phyloP scores from a whole-genome alignment of 345 rosid genomes.

The Pseudoturritis turrita region DNA sequence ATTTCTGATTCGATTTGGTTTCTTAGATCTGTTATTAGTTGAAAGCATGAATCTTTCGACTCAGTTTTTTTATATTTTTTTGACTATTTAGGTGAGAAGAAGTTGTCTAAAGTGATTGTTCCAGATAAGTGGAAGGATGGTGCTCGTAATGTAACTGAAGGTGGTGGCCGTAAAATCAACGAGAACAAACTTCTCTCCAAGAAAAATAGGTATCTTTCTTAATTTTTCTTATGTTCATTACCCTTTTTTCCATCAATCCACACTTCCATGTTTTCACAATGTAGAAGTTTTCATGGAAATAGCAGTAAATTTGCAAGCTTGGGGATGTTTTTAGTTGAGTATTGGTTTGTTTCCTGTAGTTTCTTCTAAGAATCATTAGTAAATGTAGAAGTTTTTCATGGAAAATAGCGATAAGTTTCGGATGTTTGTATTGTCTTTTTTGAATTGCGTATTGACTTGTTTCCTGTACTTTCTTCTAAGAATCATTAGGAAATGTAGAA shows the following conservation, averaged over 20 bases:
- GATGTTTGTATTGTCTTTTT: background rate
- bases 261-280: background rate
- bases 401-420: background rate
- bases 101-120: slow-evolving; percentile 89
- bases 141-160: slow-evolving; percentile 87
- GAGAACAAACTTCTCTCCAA: slow-evolving; percentile 98
- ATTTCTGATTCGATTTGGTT: background rate
- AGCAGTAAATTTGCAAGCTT: background rate
- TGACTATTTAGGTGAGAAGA: slow-evolving; percentile 70
- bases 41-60: background rate
- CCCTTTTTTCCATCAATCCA: too few relatives aligned
- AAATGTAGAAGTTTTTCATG: background rate
- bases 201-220: slow-evolving; percentile 52
- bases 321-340: too few relatives aligned
- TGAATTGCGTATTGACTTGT: background rate
- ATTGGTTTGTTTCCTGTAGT: background rate
- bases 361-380: background rate
- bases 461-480: background rate
- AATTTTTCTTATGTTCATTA: background rate
- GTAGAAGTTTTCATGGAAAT: background rate
- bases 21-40: background rate
- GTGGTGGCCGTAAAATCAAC: slow-evolving; percentile 94
- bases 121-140: slow-evolving; percentile 99
- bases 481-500: background rate
- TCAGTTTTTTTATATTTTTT: background rate